phyloP scores from a whole-genome alignment of 257 asterid genomes.

The Capsicum rhomboideum region DNA sequence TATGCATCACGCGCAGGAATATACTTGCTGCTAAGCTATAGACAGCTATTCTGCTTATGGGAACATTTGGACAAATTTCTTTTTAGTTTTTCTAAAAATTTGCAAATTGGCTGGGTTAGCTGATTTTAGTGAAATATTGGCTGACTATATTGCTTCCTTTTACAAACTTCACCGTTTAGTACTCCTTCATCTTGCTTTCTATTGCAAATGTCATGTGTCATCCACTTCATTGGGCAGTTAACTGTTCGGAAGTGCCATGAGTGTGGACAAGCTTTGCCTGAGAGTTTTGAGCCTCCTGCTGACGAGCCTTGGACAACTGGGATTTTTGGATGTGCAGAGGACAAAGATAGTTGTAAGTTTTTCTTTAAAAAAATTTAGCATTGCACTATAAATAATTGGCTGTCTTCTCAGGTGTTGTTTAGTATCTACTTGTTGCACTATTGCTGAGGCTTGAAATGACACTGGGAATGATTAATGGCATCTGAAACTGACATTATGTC shows the following conservation, averaged over 20 bases:
- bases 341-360: conserved; percentile 81
- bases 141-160: not conserved
- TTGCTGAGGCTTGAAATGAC: not conserved
- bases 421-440: not conserved
- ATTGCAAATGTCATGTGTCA: not conserved
- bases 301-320: conserved; percentile 98
- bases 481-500: not conserved
- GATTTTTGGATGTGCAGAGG: conserved; percentile 75
- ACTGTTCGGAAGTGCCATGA: conserved; percentile 76
- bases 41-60: not conserved
- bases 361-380: not conserved
- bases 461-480: not conserved
- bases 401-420: not conserved
- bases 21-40: not conserved
- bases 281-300: conserved; percentile 87
- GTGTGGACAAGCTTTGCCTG: conserved; percentile 96
- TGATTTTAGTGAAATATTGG: not conserved
- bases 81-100: not conserved
- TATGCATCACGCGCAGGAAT: not conserved
- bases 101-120: not conserved
- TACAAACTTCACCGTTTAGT: not conserved
- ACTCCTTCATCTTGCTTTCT: not conserved
- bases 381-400: not conserved
- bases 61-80: not conserved
- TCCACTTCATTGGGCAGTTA: conserved; percentile 44